Conservation (phyloP, 768 basidiomycete species). For the Russula sp. region DNA sequence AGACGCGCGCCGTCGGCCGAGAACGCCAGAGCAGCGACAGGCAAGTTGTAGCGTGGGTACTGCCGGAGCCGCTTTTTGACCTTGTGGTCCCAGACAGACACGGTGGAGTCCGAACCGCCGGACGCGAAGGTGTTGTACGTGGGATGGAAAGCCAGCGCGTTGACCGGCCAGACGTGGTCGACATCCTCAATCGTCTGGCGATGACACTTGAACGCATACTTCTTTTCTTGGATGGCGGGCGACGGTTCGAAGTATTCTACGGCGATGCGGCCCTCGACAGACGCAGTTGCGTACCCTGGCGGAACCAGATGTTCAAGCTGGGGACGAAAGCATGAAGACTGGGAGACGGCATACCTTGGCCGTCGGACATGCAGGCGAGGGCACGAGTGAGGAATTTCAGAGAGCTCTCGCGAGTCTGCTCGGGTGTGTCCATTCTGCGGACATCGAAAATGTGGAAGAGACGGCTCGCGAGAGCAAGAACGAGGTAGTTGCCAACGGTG, state of each 20-base stretch:
- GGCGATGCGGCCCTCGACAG: slow-evolving; percentile 93
- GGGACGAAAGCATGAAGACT: slow-evolving; percentile 6
- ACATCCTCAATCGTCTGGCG: slow-evolving; percentile 83
- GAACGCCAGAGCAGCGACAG: slow-evolving; percentile 78
- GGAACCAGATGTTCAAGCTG: background rate
- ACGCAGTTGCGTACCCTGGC: slow-evolving; percentile 85
- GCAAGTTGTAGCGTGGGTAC: slow-evolving; percentile 69
- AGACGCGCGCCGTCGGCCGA: slow-evolving; percentile 77
- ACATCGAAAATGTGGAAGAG: slow-evolving; percentile 87
- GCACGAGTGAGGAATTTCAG: slow-evolving; percentile 93
- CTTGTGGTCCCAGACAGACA: slow-evolving; percentile 96
- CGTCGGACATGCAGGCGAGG: slow-evolving; percentile 88
- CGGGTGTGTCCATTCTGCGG: slow-evolving; percentile 65
- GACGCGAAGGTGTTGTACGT: slow-evolving; percentile 93
- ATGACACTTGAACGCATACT: slow-evolving; percentile 98
- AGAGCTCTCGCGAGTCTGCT: slow-evolving; percentile 84
- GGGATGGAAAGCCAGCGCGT: slow-evolving; percentile 92
- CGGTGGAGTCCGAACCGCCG: slow-evolving; percentile 88
- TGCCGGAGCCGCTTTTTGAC: slow-evolving; percentile 94
- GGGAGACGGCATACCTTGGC: slow-evolving; percentile 53
- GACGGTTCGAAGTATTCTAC: slow-evolving; percentile 94
- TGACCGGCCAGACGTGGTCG: slow-evolving; percentile 96
- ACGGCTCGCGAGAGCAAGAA: slow-evolving; percentile 90
- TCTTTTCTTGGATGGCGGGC: slow-evolving; percentile 68
- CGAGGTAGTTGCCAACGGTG: slow-evolving; percentile 68